Evolutionary conservation across 495 filamentous ascomycete species (phyloP).

Genomic region (Trypethelium eluteriae): DNA sequence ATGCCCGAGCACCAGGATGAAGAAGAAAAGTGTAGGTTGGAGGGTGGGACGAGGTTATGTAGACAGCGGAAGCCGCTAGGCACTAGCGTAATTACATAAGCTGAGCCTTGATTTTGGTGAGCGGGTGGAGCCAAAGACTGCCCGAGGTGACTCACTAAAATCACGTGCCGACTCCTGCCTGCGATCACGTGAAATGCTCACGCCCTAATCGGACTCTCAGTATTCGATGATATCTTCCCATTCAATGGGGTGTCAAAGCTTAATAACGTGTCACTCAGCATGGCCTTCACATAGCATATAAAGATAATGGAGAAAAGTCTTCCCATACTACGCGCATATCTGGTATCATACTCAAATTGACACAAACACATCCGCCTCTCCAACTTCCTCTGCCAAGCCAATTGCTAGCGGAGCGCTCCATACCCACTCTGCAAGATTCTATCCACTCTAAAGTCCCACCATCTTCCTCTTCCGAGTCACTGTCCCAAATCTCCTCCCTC

Average conservation of each 20-base stretch:
- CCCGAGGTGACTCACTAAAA: background rate
- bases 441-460: background rate
- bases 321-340: background rate
- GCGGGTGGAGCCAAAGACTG: too few relatives aligned
- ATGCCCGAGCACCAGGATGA: conserved; percentile 12
- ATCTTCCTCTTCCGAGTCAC: background rate
- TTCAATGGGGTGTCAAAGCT: too few relatives aligned
- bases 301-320: background rate
- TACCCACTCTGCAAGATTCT: background rate
- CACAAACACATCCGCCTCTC: background rate
- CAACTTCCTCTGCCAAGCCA: background rate
- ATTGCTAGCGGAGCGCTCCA: background rate
- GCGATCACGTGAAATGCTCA: background rate
- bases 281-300: background rate
- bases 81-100: too few relatives aligned
- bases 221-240: background rate
- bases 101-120: too few relatives aligned
- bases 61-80: background rate
- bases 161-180: background rate
- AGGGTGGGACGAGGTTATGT: background rate
- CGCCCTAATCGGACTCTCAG: background rate
- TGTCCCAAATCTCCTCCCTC: conserved; percentile 3
- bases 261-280: too few relatives aligned
- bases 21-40: background rate
- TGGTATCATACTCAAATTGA: background rate